Evolutionary conservation across 352 stramenopile genomes (phyloP), one percentile per base, ranked within the genome.

Genomic region (Sclerospora graminicola): DNA sequence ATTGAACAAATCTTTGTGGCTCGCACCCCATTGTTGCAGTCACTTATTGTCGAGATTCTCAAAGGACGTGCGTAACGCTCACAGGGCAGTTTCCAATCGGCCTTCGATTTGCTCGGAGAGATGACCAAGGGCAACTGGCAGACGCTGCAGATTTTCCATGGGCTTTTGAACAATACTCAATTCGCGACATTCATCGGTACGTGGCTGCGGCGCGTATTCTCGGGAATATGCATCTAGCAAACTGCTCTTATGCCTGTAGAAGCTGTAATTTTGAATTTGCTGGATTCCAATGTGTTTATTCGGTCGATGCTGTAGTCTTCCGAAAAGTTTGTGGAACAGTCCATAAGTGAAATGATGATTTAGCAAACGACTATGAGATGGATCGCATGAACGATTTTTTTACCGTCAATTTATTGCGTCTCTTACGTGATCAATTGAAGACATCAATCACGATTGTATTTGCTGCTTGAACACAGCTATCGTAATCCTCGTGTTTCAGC

Each of bases 381-480:
- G 69, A 88, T 38, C 75, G 74, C 16, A 84, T 89, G 72, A 77
- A 68, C 38, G 70, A 85, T 98, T 97, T 50, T 44, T 98, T n/a
- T 41, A 60, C 69, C 15, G 57, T 89, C 2, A 96, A 97, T 57
- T 65, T 92, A 19, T 69, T 92, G 21, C 65, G 80, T 2, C 65
- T 98, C 7, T 44, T 98, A n/a, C 84, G 89, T 41, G 84, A 97
- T 64, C 82, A 43, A 68, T 98, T 44, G 77, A 89, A 16, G 93
- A 96, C 39, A 87, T 98, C 51, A 97, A 97, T 53, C 92, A 98
- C 59, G 93, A n/a, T n/a, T 98, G 98, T 57, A 98, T 98, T 65
- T 98, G 94, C 71, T 97, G 91, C 45, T 59, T 98, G 23, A 98
- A 98, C 70, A 98, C 94, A 31, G 89, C 89, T 8, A 84, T 98